phyloP scores from a whole-genome alignment of 2,329 filamentous ascomycete genomes.

The Epichloe brachyelytri region DNA sequence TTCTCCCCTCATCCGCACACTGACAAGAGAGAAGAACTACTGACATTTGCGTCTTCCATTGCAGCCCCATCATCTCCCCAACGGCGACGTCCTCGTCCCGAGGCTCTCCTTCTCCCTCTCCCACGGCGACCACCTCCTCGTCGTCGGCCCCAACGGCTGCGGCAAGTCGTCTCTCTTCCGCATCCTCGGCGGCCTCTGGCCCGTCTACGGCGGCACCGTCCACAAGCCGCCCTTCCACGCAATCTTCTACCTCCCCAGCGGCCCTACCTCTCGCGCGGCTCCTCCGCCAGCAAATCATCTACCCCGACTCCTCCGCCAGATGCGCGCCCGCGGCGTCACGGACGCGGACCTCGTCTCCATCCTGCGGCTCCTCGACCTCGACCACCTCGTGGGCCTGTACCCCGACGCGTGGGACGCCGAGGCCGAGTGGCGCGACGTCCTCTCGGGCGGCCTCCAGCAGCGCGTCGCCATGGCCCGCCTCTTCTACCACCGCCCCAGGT shows the following conservation, averaged over 20 bases:
- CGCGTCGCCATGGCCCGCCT: constrained; percentile 91
- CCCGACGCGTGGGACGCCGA: constrained; percentile 79
- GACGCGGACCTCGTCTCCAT: constrained; percentile 70
- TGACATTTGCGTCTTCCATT: constrained; percentile 5
- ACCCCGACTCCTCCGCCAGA: constrained; percentile 83
- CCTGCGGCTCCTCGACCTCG: constrained; percentile 68
- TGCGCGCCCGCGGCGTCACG: constrained; percentile 71
- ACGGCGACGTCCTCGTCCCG: constrained; percentile 81
- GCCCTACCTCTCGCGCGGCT: constrained; percentile 82
- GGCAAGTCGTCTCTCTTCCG: constrained; percentile 94
- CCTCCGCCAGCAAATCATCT: constrained; percentile 95
- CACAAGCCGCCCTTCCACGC: constrained; percentile 82
- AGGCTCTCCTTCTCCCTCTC: constrained; percentile 78
- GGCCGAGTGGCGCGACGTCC: constrained; percentile 90
- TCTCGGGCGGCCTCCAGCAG: constrained; percentile 88
- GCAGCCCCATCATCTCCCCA: constrained; percentile 79
- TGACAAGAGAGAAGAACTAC: no score
- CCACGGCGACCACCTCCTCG: constrained; percentile 79
- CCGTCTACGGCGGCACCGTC: constrained; percentile 89
- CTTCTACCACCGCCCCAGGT: constrained; percentile 86
- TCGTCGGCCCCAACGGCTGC: constrained; percentile 93
- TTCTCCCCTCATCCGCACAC: constrained; percentile 9
- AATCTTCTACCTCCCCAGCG: constrained; percentile 97
- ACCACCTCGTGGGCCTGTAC: constrained; percentile 66
- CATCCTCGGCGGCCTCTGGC: constrained; percentile 92